Percentiles rank a stretch among this genome's conserved stretches.
phyloP scores from a whole-genome alignment of 306 rosid species.

The Dicorynia guianensis region DNA sequence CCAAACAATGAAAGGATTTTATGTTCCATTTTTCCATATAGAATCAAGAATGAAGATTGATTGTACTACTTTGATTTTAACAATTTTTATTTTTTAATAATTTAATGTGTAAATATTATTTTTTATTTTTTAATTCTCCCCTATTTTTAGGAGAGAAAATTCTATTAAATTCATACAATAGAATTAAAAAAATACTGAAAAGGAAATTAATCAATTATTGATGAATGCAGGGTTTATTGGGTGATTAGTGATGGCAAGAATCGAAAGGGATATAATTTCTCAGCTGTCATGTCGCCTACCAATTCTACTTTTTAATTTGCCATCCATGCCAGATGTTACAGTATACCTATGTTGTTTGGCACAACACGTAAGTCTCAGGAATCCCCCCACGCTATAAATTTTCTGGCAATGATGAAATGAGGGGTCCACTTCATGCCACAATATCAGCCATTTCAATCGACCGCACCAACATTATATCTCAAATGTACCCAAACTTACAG shows the following conservation, averaged over 20 bases:
- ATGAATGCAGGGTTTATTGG: neutral
- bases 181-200: neutral
- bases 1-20: too few species aligned
- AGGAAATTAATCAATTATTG: neutral
- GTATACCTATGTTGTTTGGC: neutral
- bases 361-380: neutral
- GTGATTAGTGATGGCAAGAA: neutral
- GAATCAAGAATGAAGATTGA: too few species aligned
- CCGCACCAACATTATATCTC: too few species aligned
- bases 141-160: too few species aligned
- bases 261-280: neutral
- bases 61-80: too few species aligned
- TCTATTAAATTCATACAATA: too few species aligned
- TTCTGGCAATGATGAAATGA: neutral
- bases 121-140: too few species aligned
- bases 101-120: too few species aligned
- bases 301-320: neutral
- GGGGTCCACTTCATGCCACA: conserved; percentile 4
- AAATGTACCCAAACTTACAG: too few species aligned
- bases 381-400: neutral
- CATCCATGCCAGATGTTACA: neutral
- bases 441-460: too few species aligned
- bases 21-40: too few species aligned
- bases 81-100: too few species aligned
- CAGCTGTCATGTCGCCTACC: neutral